Conservation (phyloP, 345 rosid species). For the Boechera divaricarpa region DNA sequence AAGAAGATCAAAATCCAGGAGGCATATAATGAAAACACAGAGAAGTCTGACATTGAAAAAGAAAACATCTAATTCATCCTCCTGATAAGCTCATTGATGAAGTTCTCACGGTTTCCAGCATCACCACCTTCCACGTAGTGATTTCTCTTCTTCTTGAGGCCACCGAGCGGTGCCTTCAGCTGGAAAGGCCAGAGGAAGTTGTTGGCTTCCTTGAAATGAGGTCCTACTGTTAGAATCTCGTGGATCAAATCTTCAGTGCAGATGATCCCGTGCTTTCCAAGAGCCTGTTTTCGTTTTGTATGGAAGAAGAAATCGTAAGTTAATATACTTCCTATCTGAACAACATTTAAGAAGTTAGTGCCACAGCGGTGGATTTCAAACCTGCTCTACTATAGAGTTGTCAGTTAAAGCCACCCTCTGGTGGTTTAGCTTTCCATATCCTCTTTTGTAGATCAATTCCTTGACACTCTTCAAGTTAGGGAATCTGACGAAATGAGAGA, state of each 20-base stretch:
- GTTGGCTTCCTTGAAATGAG: conserved; percentile 94
- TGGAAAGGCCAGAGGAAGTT: conserved; percentile 94
- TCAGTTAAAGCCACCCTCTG: conserved; percentile 84
- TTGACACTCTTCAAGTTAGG: conserved; percentile 91
- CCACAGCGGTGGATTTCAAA: neutral
- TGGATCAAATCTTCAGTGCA: conserved; percentile 84
- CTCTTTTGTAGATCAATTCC: conserved; percentile 91
- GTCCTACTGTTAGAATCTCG: conserved; percentile 88
- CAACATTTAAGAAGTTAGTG: neutral
- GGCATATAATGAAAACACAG: conserved; percentile 1
- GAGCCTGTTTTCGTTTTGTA: conserved; percentile 47
- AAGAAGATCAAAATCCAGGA: conserved; percentile 35
- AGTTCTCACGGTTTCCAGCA: conserved; percentile 78
- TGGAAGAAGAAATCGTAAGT: neutral
- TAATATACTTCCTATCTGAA: neutral
- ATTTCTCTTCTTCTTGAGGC: conserved; percentile 88
- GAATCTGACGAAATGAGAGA: conserved; percentile 49
- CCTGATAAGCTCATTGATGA: conserved; percentile 83
- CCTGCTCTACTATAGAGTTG: conserved; percentile 82
- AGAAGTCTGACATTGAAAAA: neutral
- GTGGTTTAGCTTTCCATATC: conserved; percentile 80
- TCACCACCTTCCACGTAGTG: conserved; percentile 99
- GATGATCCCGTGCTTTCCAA: conserved; percentile 76
- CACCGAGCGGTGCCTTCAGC: conserved; percentile 90
- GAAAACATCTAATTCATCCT: conserved; percentile 74